Base-by-base conservation (phyloP, 495 filamentous ascomycete genomes). In the Xylaria telfairii region DNA sequence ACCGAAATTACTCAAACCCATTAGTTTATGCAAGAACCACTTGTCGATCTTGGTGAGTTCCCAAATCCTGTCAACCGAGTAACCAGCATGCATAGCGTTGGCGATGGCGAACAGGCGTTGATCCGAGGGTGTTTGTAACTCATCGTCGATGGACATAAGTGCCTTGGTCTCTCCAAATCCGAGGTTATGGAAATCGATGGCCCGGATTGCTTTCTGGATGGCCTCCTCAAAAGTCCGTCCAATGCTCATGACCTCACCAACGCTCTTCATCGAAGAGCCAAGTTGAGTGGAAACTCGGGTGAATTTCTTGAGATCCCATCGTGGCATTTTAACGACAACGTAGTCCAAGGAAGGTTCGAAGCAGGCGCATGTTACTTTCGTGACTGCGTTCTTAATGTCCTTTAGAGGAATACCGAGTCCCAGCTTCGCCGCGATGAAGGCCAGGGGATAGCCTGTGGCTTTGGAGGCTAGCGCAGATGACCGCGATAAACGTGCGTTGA, bases 291-390 rank as follows among this genome's bases (percentile, higher is more conserved):
- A 98, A 24, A 98, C 96, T 67, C 96, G 91, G 34, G 92, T 95
- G 82, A 99, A 99, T 81, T 99, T 99, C 86, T 98, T 98, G 71
- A 99, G 81, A 82, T 99, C 96, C 96, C 96, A 99, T 70, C 96
- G 88, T 24, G 96, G 96, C 82, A 99, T 99, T 87, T 99, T 99
- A 67, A 99, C 96, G 30, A 98, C 96, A 57, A 98, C 95, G 79
- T 99, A 99, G 79, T 99, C 96, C 0, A 99, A 87, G 3, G 96
- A 99, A n/a, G 96, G 96, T 79, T 99, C 96, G 81, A 99, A 99
- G 86, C 96, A 99, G 62, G 95, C 96, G 72, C 93, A 97, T 34
- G 96, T 99, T 46, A 92, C 92, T 83, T 97, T 96, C 30, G 96
- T 99, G 59, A 99, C 95, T 1, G 92, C 92, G 84, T 99, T 99